Conservation (phyloP, 2,329 filamentous ascomycete genomes). For the Chalara sp. region DNA sequence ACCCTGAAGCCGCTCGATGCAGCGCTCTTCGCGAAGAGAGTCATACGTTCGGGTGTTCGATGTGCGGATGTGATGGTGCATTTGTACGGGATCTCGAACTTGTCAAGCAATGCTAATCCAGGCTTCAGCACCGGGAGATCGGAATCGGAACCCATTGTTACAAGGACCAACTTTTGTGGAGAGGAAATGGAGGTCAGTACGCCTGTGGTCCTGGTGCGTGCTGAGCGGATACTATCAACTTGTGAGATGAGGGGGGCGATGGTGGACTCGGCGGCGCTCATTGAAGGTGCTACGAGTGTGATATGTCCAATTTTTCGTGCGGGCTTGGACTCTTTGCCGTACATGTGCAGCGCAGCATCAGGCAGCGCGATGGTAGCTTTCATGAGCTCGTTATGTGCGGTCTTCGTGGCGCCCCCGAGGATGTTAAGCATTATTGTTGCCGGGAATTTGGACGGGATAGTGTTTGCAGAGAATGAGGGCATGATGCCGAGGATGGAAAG, state of each 20-base stretch:
- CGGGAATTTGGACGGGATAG: constrained; percentile 30
- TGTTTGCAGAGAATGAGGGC: constrained; percentile 17
- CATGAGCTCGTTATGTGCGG: constrained; percentile 53
- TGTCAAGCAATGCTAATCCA: constrained; percentile 35
- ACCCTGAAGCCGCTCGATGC: constrained; percentile 20
- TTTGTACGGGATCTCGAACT: constrained; percentile 67
- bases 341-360: constrained; percentile 70
- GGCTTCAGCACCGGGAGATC: constrained; percentile 71
- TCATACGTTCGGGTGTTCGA: constrained; percentile 66
- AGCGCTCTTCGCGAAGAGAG: constrained; percentile 44
- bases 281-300: constrained; percentile 65
- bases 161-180: constrained; percentile 53
- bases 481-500: constrained; percentile 66
- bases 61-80: constrained; percentile 75
- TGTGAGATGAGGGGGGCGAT: constrained; percentile 64
- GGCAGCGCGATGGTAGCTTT: constrained; percentile 49
- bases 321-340: constrained; percentile 81
- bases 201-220: constrained; percentile 36
- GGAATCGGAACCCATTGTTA: constrained; percentile 75
- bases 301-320: constrained; percentile 95
- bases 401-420: constrained; percentile 58
- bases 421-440: constrained; percentile 74
- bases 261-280: constrained; percentile 60
- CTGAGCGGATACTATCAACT: constrained; percentile 52
- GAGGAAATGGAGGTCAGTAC: constrained; percentile 30